Base-by-base conservation (phyloP, 164 flowering plant species). In the Akebia trifoliata region DNA sequence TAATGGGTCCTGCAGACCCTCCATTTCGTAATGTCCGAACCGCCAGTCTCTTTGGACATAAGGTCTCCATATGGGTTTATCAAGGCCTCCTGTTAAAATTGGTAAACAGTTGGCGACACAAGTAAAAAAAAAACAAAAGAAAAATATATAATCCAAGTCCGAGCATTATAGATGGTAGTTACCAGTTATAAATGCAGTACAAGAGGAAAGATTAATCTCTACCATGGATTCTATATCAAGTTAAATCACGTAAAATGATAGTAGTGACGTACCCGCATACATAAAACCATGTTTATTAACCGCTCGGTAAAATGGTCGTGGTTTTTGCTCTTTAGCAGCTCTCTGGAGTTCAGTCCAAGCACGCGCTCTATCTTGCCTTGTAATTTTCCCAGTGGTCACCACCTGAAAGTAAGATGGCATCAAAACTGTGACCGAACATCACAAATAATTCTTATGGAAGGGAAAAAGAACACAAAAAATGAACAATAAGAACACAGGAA, bases 21-120 rank as follows among this genome's bases (percentile, higher is more conserved):
- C 99, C 88, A 90, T 78, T 70, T 90, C 76, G 67, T 93, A 93
- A 69, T 90, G 94, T 36, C 99, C 99, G 69, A 93, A 93, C 34
- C 96, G 78, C 97, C 99, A 93, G 63, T 93, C 99, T 29, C 94
- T 70, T 51, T 63, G 59, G 8, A 76, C 47, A 56, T 65, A 87
- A 49, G 83, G 81, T 22, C 88, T 78, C 63, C 57, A 63, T 46
- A 69, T 78, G 26, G 98, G 98, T 64, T 74, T 70, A 73, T 93
- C 97, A 60, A 93, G 97, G 48, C 99, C 97, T 54, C 95, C 99
- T 93, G 76, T 56, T 20, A 54, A 55, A 28, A 31, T 50, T 20
- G 25, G 38, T 24, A 39, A 30, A 62, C 8, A 54, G 17, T 59
- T 24, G 50, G 18, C 4, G 6, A 22, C 24, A 32, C 15, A 56